Evolutionary conservation across 352 stramenopile genomes (phyloP), one percentile per base, ranked within the genome.

Genomic region (Globisporangium camurandrum): DNA sequence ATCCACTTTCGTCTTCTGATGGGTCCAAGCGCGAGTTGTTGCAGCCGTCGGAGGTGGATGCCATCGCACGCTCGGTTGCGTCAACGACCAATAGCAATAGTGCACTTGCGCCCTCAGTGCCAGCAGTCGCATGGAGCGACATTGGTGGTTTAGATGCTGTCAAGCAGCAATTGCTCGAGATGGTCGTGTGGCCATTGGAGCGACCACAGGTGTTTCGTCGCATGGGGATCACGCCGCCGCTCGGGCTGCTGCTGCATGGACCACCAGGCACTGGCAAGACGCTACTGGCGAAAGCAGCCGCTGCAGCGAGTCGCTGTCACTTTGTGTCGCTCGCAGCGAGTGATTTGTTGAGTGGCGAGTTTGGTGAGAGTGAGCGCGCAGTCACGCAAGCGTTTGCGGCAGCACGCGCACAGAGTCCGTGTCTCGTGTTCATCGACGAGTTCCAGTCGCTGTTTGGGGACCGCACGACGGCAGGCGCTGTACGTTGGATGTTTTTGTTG

Each of bases 351-450:
- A 83, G 80, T 27, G 70, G 71, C 31, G 81, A 92, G 44, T 77
- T 94, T 61, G 84, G 84, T 14, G 84, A 92, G 43, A 93, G 81
- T 48, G 81, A 94, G 41, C 90, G 91, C 51, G 79, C 77, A 1
- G 81, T 93, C 22, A 75, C 75, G 8, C 62, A 64, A 3, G 67
- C 75, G 3, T 94, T 94, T 30, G 73, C 86, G 38, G 84, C 75
- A 8, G 81, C 84, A 4, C 69, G 75, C 3, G 68, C 75, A 3
- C 54, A 90, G 14, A 90, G 77, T 64, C 84, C 84, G 16, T 94
- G 84, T 46, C 79, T 94, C 64, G 55, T 94, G 7, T 94, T 94
- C 54, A 87, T 94, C 34, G 84, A 94, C 46, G 84, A 94, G 57
- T 93, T 94, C 49, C 79, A 94, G 55, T 90, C 84, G 10, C 51